phyloP scores from a whole-genome alignment of 2,329 filamentous ascomycete species.

The Coniochaeta hoffmannii region DNA sequence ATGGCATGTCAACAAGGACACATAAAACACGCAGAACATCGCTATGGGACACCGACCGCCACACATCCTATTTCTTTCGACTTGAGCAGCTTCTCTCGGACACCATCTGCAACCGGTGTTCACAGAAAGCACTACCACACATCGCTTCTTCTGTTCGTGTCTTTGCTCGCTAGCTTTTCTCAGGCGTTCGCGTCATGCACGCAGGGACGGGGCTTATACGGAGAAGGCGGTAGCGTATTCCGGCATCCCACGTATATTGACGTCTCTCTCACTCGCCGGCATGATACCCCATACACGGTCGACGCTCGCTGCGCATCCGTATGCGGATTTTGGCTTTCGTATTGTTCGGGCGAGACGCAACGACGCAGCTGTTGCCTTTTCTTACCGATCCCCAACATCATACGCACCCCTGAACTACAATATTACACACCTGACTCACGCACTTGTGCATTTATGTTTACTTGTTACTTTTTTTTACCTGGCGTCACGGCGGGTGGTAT shows the following conservation, averaged over 20 bases:
- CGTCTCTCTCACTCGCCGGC: not conserved
- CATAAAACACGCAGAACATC: too few species aligned
- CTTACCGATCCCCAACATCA: not conserved
- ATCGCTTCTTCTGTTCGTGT: not conserved
- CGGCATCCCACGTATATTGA: not conserved
- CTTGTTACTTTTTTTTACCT: not conserved
- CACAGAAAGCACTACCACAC: not conserved
- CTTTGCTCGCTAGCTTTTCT: not conserved
- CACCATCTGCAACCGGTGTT: not conserved
- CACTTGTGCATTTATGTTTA: not conserved
- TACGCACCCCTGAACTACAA: not conserved
- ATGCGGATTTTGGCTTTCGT: not conserved
- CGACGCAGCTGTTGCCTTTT: not conserved
- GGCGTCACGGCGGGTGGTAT: not conserved
- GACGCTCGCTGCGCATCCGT: not conserved
- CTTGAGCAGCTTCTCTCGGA: not conserved
- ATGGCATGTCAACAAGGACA: too few species aligned
- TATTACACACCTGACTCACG: not conserved
- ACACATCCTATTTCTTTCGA: not conserved
- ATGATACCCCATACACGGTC: not conserved
- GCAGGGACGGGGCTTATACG: not conserved
- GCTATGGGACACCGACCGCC: not conserved
- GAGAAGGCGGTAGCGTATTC: not conserved
- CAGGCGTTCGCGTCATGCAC: not conserved
- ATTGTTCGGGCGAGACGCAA: not conserved